A percentile compares a stretch with the other conserved stretches of the same genome.
These are phyloP conservation scores for Yamadazyma kanchanaburiensis DNA, from an alignment of 1,139 yeast species.

Conservation along the genomic window DNA sequence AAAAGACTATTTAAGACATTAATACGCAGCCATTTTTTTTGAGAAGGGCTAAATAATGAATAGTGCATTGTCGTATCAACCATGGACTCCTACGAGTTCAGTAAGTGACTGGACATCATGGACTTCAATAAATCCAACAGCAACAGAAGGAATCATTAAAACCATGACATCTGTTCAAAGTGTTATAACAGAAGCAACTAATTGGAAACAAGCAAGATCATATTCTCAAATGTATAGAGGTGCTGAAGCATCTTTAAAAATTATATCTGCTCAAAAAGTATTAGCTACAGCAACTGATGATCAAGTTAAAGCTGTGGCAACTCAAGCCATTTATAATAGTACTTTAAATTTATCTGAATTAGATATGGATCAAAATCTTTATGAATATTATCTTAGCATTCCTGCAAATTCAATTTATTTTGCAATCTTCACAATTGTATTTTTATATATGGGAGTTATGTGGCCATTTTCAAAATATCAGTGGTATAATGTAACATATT, in stretches of 20 bases:
- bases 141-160: constrained; percentile 15
- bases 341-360: constrained; percentile 31
- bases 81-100: constrained; percentile 22
- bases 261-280: constrained; percentile 31
- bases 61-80: constrained; percentile 2
- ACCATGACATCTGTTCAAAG: constrained; percentile 17
- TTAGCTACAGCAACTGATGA: constrained; percentile 39
- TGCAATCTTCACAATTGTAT: constrained; percentile 22
- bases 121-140: constrained; percentile 21
- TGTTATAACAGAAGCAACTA: constrained; percentile 11
- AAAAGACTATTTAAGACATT: too few relatives aligned
- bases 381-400: constrained; percentile 18
- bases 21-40: too few relatives aligned
- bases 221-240: constrained; percentile 28
- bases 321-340: constrained; percentile 29
- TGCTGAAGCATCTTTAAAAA: constrained; percentile 35
- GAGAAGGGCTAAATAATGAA: too few relatives aligned
- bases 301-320: constrained; percentile 24
- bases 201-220: constrained; percentile 11
- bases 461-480: constrained; percentile 22
- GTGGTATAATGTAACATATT: constrained; percentile 31
- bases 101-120: constrained; percentile 17
- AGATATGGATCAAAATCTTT: constrained; percentile 20
- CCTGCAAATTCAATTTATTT: constrained; percentile 34
- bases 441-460: constrained; percentile 19